Evolutionary conservation across 371 early-diverging fungal species (phyloP).

Genomic region (Saksenaea vasiformis): DNA sequence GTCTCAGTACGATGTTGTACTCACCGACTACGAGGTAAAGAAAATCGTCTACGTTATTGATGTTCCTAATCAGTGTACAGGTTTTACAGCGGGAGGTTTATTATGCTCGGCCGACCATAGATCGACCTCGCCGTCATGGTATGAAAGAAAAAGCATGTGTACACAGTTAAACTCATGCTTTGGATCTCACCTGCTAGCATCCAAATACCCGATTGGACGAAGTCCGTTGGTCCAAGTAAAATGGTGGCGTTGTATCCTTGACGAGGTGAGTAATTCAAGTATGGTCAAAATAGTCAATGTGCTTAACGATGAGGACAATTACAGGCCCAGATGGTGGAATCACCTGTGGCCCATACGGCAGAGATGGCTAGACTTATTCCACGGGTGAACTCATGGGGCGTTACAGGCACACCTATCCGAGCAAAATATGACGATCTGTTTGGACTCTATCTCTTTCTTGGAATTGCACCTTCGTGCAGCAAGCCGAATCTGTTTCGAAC

Average conservation of each 20-base stretch:
- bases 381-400: slow-evolving; percentile 64
- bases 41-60: not conserved
- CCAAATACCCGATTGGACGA: slow-evolving; percentile 38
- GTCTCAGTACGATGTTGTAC: slow-evolving; percentile 54
- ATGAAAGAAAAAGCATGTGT: not conserved
- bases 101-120: slow-evolving; percentile 29
- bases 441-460: slow-evolving; percentile 53
- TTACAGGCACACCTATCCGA: slow-evolving; percentile 71
- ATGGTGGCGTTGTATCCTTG: slow-evolving; percentile 68
- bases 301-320: slow-evolving; percentile 15
- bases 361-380: slow-evolving; percentile 63
- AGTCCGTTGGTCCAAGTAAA: slow-evolving; percentile 51
- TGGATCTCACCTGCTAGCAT: slow-evolving; percentile 12
- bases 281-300: not conserved
- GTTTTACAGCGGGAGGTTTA: slow-evolving; percentile 57
- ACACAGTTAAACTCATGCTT: not conserved
- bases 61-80: slow-evolving; percentile 1
- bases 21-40: slow-evolving; percentile 57
- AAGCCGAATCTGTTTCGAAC: slow-evolving; percentile 19
- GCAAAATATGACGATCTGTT: slow-evolving; percentile 51
- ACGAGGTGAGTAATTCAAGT: slow-evolving; percentile 52
- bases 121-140: slow-evolving; percentile 34
- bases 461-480: slow-evolving; percentile 29
- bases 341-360: slow-evolving; percentile 37
- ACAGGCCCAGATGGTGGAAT: slow-evolving; percentile 74